Percentiles rank a stretch among this genome's conserved stretches.
These are phyloP conservation scores for Tillandsia fasciculata DNA, from an alignment of 176 grass and related monocot species.

Conservation along the genomic window DNA sequence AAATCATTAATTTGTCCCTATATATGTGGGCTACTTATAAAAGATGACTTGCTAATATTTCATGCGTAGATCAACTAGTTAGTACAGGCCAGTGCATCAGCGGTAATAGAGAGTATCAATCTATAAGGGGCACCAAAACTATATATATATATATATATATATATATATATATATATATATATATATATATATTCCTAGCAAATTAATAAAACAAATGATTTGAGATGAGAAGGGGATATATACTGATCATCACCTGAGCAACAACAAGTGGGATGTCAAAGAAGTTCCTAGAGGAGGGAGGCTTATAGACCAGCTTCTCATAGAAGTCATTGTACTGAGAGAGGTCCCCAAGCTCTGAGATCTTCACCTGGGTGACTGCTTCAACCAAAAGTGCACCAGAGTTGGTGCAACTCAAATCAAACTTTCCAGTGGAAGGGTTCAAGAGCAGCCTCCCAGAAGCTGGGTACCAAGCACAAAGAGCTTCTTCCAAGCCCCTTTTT, in stretches of 20 bases:
- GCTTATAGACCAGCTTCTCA: conserved; percentile 5
- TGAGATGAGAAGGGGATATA: background rate
- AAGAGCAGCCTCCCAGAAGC: conserved; percentile 20
- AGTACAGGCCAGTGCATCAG: too few species aligned
- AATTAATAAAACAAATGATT: too few species aligned
- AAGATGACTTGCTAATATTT: too few species aligned
- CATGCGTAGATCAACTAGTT: too few species aligned
- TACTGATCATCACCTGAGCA: conserved; percentile 6
- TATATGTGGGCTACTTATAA: too few species aligned
- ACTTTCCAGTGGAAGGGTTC: background rate
- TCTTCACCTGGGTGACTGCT: conserved; percentile 9
- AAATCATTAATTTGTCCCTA: too few species aligned
- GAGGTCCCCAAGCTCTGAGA: conserved; percentile 23
- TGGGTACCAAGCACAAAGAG: conserved; percentile 18
- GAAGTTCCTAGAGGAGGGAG: background rate
- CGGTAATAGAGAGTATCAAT: too few species aligned
- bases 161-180: too few species aligned
- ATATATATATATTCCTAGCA: too few species aligned
- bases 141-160: too few species aligned
- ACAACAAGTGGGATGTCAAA: conserved; percentile 16
- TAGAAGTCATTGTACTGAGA: conserved; percentile 22
- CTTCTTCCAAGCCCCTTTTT: conserved; percentile 22
- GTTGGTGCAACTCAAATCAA: conserved; percentile 12
- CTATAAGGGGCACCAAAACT: too few species aligned
- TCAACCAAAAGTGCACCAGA: conserved; percentile 15